Percentiles rank a stretch among this genome's conserved stretches.
These are phyloP conservation scores for Paraphoma chrysanthemicola DNA, from an alignment of 2,329 filamentous ascomycete genomes.

Conservation along the genomic window DNA sequence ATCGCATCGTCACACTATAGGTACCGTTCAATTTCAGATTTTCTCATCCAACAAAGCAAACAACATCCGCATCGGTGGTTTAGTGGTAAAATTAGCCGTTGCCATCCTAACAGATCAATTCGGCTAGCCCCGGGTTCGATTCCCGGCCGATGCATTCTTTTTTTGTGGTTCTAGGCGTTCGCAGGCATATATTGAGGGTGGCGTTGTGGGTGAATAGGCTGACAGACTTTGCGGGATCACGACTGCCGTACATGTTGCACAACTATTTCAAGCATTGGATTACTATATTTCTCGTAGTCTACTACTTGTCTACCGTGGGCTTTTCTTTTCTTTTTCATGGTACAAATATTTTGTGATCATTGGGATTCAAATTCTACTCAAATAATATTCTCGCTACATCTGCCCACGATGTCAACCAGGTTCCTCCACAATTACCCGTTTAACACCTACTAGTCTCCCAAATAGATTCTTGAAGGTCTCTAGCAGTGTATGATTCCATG, in stretches of 20 bases:
- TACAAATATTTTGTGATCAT: no score
- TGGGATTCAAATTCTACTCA: no score
- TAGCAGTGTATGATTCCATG: no score
- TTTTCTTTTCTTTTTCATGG: no score
- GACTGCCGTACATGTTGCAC: background rate
- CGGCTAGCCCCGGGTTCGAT: slow-evolving; percentile 12
- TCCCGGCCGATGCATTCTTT: slow-evolving; percentile 9
- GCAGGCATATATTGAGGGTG: background rate
- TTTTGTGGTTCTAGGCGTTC: background rate
- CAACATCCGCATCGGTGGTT: slow-evolving; percentile 7
- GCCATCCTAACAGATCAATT: slow-evolving; percentile 2
- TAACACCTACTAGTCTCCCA: no score
- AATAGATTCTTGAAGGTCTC: no score
- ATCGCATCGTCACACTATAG: background rate
- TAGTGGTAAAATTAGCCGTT: slow-evolving; percentile 13
- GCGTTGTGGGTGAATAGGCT: background rate
- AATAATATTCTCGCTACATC: no score
- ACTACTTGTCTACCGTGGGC: no score
- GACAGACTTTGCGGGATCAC: background rate
- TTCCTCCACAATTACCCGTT: no score
- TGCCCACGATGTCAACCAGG: no score
- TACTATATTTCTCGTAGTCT: background rate
- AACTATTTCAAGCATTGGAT: background rate
- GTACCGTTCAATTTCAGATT: background rate
- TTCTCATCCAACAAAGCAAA: background rate